Evolutionary conservation across 768 basidiomycete genomes (phyloP).

Genomic region (Lactifluus volemus): DNA sequence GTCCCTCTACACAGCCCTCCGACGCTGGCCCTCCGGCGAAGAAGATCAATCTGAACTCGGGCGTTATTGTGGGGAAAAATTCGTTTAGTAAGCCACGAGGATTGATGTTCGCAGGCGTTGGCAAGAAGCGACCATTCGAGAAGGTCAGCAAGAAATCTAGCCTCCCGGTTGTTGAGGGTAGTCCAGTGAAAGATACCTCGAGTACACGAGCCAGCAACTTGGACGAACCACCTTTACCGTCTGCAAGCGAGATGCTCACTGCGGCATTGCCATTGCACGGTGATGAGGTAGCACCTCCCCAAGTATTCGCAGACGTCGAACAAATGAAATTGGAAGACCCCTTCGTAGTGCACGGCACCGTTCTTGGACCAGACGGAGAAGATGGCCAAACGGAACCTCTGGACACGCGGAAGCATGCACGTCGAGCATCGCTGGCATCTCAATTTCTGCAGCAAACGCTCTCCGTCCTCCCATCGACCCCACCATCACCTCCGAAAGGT

Average conservation of each 20-base stretch:
- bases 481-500: slow-evolving; percentile 25
- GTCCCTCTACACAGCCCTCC: background rate
- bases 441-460: slow-evolving; percentile 57
- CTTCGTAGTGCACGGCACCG: background rate
- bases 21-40: background rate
- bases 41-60: slow-evolving; percentile 21
- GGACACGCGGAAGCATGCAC: slow-evolving; percentile 30
- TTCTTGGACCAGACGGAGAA: background rate
- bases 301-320: background rate
- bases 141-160: slow-evolving; percentile 37
- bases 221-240: background rate
- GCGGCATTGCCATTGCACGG: background rate
- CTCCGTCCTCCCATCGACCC: slow-evolving; percentile 35
- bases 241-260: background rate
- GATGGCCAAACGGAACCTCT: slow-evolving; percentile 11
- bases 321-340: slow-evolving; percentile 11
- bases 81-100: background rate
- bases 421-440: slow-evolving; percentile 50
- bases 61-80: slow-evolving; percentile 21
- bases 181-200: slow-evolving; percentile 34
- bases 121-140: slow-evolving; percentile 22
- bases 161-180: slow-evolving; percentile 37
- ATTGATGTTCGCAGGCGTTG: slow-evolving; percentile 19
- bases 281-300: background rate
- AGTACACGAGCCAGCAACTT: background rate